A percentile compares a stretch with the other conserved stretches of the same genome.
These are phyloP conservation scores for Hyphodiscus hymeniophilus DNA, from an alignment of 495 filamentous ascomycete species.

Conservation along the genomic window DNA sequence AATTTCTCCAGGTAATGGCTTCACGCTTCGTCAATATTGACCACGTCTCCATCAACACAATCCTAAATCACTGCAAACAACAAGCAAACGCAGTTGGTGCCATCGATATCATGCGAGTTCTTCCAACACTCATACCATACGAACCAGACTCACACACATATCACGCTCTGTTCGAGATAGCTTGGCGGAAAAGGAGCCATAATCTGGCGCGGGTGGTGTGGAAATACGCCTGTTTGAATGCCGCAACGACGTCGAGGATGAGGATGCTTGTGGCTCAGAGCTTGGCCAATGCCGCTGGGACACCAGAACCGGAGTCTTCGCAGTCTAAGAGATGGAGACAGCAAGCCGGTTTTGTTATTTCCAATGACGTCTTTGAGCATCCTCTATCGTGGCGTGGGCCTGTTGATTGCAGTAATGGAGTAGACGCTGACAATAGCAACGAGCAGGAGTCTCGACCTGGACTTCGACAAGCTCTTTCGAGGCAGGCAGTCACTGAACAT, in stretches of 20 bases:
- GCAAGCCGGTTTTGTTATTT: not conserved
- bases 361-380: no score
- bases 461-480: no score
- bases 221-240: constrained; percentile 19
- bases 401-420: no score
- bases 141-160: constrained; percentile 10
- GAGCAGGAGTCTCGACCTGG: not conserved
- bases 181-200: constrained; percentile 9
- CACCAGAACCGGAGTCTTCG: not conserved
- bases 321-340: not conserved
- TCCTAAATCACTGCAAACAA: constrained; percentile 16
- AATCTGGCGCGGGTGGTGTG: constrained; percentile 18
- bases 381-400: not conserved
- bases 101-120: constrained; percentile 7
- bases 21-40: constrained; percentile 6
- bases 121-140: not conserved
- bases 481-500: no score
- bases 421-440: not conserved
- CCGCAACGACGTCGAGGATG: constrained; percentile 9
- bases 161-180: constrained; percentile 13
- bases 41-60: constrained; percentile 7
- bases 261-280: constrained; percentile 2
- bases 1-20: constrained; percentile 15
- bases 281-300: not conserved
- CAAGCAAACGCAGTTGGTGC: constrained; percentile 8